These are phyloP conservation scores for Zopfochytrium polystomum DNA, from an alignment of 371 early-diverging fungal species.

Conservation along the genomic window DNA sequence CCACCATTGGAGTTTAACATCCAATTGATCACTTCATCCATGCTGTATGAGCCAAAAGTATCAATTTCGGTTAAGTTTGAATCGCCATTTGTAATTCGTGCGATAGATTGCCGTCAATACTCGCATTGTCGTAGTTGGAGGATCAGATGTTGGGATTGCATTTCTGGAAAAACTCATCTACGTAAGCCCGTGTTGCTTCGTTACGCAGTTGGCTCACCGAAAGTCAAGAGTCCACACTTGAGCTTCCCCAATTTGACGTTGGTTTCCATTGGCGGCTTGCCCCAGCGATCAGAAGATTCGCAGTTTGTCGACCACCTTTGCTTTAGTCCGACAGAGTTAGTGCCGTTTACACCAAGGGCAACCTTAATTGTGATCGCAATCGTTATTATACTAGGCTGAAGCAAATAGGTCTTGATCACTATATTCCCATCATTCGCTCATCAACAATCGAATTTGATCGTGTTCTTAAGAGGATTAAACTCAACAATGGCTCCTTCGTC, in stretches of 20 bases:
- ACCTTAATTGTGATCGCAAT: not conserved
- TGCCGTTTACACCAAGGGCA: not conserved
- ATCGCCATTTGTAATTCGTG: not conserved
- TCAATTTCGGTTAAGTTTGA: not conserved
- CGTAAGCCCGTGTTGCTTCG: constrained; percentile 25
- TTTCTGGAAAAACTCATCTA: constrained; percentile 48
- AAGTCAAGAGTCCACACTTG: constrained; percentile 27
- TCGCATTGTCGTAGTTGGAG: constrained; percentile 49
- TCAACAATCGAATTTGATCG: constrained; percentile 38
- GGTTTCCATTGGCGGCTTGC: constrained; percentile 31
- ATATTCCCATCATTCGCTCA: constrained; percentile 33
- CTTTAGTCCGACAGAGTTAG: constrained; percentile 33
- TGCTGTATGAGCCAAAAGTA: constrained; percentile 47
- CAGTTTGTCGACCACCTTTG: constrained; percentile 31
- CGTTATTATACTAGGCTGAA: constrained; percentile 27
- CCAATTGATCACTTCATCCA: constrained; percentile 34
- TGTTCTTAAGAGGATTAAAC: constrained; percentile 25
- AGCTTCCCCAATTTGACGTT: constrained; percentile 41
- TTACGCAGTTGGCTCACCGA: constrained; percentile 2
- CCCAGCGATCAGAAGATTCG: constrained; percentile 2
- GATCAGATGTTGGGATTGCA: constrained; percentile 46
- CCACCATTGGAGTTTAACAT: constrained; percentile 35
- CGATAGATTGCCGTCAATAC: constrained; percentile 38
- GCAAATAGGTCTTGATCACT: constrained; percentile 41
- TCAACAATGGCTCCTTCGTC: constrained; percentile 28